Percentiles rank a stretch among this genome's conserved stretches.
These are phyloP conservation scores for Phytophthora rubi DNA, from an alignment of 352 stramenopile species.

Conservation along the genomic window DNA sequence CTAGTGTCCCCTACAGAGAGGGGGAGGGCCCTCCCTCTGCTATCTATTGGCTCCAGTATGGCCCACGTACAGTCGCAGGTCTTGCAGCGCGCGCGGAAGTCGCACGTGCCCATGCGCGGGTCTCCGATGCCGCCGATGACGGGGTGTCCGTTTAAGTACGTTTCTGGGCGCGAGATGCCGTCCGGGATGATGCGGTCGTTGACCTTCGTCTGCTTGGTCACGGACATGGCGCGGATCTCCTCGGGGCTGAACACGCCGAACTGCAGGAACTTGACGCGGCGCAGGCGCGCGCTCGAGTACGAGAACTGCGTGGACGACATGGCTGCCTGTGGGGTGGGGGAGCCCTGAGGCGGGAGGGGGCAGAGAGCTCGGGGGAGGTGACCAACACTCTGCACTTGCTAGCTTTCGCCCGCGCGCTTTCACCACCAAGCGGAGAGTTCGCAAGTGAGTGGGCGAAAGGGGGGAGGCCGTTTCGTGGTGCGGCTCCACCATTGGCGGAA, in stretches of 20 bases:
- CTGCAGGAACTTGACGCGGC: constrained; percentile 97
- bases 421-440: constrained; percentile 72
- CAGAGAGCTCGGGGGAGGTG: constrained; percentile 2
- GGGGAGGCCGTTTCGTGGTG: constrained; percentile 23
- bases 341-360: not conserved
- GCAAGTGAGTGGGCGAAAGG: constrained; percentile 58
- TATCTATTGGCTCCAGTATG: not conserved
- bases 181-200: constrained; percentile 97
- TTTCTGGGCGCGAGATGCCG: constrained; percentile 93
- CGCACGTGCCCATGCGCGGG: constrained; percentile 96
- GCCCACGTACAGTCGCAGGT: constrained; percentile 88
- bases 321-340: not conserved
- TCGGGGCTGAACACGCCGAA: constrained; percentile 98
- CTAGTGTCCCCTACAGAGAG: not conserved
- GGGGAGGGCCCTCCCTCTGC: not conserved
- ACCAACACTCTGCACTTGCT: constrained; percentile 40
- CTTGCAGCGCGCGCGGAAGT: constrained; percentile 89
- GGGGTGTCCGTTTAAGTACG: constrained; percentile 93
- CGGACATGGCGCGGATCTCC: constrained; percentile 96
- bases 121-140: constrained; percentile 99
- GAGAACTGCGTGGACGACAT: constrained; percentile 94
- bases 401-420: constrained; percentile 23
- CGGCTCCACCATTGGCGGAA: constrained; percentile 37
- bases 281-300: constrained; percentile 94
- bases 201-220: constrained; percentile 97